phyloP scores from a whole-genome alignment of 345 rosid genomes.

The Corchorus capsularis region DNA sequence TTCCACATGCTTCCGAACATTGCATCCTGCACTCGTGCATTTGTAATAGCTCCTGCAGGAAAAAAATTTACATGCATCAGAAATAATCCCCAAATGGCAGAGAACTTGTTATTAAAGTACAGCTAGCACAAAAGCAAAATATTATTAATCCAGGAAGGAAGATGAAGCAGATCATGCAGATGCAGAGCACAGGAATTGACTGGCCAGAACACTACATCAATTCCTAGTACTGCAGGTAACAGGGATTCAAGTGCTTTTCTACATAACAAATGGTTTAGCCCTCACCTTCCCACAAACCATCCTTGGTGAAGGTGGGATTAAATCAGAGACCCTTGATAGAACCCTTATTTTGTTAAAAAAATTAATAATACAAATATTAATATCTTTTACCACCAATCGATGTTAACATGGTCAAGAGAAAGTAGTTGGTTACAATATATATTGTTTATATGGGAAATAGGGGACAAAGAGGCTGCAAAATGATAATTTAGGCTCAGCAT shows the following conservation, averaged over 20 bases:
- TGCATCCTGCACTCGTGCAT: constrained; percentile 85
- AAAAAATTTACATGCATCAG: constrained; percentile 18
- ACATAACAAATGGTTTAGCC: neutral
- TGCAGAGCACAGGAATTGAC: neutral
- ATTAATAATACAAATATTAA: neutral
- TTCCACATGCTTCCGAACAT: constrained; percentile 92
- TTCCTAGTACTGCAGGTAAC: neutral
- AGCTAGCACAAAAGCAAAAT: neutral
- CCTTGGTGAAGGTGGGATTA: neutral
- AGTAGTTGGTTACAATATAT: neutral
- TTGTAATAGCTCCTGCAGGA: constrained; percentile 83
- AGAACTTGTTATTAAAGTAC: neutral
- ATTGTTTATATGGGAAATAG: neutral
- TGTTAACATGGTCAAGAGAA: neutral
- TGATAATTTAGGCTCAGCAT: neutral
- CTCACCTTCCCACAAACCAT: neutral
- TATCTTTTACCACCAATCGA: neutral
- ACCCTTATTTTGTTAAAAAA: too few species aligned
- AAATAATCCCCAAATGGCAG: constrained; percentile 10
- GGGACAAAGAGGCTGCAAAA: neutral
- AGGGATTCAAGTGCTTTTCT: neutral
- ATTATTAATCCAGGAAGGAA: neutral
- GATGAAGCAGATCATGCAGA: neutral
- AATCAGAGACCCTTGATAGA: neutral
- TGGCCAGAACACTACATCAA: neutral